Evolutionary conservation across 2,329 filamentous ascomycete species (phyloP).

Genomic region (Hypoxylon sp.): DNA sequence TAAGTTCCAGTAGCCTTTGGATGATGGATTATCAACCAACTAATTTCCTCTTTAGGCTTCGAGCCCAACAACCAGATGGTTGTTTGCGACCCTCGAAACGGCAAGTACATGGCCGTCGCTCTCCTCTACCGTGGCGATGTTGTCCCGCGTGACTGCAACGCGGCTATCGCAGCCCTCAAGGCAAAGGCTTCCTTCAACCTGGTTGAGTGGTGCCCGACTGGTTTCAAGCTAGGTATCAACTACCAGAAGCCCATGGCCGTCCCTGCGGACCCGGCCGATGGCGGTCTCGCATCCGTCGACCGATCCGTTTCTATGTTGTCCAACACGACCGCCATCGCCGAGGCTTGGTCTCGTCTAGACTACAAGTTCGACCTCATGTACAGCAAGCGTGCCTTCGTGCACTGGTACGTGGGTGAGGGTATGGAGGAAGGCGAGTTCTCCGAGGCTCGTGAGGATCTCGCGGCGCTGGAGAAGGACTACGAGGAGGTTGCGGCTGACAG

Average conservation of each 20-base stretch:
- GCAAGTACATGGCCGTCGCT: constrained; percentile 83
- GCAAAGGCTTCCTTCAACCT: constrained; percentile 80
- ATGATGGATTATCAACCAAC: not conserved
- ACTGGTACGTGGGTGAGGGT: constrained; percentile 89
- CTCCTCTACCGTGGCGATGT: constrained; percentile 80
- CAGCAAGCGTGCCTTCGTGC: constrained; percentile 82
- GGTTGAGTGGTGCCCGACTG: constrained; percentile 82
- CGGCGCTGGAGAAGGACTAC: constrained; percentile 88
- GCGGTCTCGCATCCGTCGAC: constrained; percentile 73
- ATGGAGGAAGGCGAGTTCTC: constrained; percentile 95
- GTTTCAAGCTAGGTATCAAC: constrained; percentile 83
- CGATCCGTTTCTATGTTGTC: constrained; percentile 79
- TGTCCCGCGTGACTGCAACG: constrained; percentile 77
- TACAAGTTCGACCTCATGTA: constrained; percentile 86
- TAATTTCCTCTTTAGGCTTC: constrained; percentile 67
- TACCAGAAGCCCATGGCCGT: constrained; percentile 77
- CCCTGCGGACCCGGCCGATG: constrained; percentile 67
- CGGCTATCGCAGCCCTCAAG: constrained; percentile 77
- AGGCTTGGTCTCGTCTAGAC: constrained; percentile 80
- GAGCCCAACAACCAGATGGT: constrained; percentile 87
- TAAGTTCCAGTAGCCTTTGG: constrained; percentile 58
- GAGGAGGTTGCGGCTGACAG: constrained; percentile 87
- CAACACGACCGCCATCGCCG: constrained; percentile 81
- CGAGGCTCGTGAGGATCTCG: constrained; percentile 87
- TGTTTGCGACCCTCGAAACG: constrained; percentile 79